A percentile compares a stretch with the other conserved stretches of the same genome.
Evolutionary conservation across 164 flowering plant genomes (phyloP).

Genomic region (Macadamia tetraphylla): DNA sequence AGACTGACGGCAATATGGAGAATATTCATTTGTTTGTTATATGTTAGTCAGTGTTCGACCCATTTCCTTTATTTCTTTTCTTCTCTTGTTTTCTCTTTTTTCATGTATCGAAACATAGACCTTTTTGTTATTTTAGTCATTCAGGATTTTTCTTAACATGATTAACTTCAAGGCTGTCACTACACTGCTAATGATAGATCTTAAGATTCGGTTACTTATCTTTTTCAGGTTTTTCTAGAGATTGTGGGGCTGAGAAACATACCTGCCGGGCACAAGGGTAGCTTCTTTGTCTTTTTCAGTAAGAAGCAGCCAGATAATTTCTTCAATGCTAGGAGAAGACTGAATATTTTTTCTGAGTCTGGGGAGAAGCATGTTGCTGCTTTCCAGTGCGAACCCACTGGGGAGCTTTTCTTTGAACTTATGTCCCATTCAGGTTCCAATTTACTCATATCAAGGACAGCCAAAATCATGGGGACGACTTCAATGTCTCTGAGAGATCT

Average conservation of each 20-base stretch:
- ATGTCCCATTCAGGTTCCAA: constrained; percentile 35
- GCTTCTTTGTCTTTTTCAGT: constrained; percentile 45
- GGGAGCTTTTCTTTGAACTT: constrained; percentile 66
- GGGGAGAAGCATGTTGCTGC: constrained; percentile 61
- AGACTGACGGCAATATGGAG: too few relatives aligned
- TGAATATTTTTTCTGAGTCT: constrained; percentile 54
- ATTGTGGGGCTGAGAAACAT: constrained; percentile 58
- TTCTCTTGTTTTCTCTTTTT: neutral
- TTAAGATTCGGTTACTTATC: neutral
- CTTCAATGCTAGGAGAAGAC: constrained; percentile 44
- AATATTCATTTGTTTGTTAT: too few relatives aligned
- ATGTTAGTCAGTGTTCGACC: too few relatives aligned
- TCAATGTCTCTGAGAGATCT: constrained; percentile 52
- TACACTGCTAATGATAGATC: too few relatives aligned
- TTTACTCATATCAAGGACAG: constrained; percentile 28
- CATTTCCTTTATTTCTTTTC: too few relatives aligned
- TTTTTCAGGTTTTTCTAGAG: constrained; percentile 66
- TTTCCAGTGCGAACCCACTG: constrained; percentile 77
- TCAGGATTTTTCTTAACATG: too few relatives aligned
- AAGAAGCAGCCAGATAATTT: constrained; percentile 68
- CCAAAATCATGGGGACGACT: constrained; percentile 49
- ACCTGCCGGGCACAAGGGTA: constrained; percentile 60
- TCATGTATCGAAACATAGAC: neutral
- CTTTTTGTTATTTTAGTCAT: too few relatives aligned
- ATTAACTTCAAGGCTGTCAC: too few relatives aligned